Percentiles rank a stretch among this genome's conserved stretches.
Evolutionary conservation across 2,329 filamentous ascomycete species (phyloP).

Genomic region (Apiospora saccharicola): DNA sequence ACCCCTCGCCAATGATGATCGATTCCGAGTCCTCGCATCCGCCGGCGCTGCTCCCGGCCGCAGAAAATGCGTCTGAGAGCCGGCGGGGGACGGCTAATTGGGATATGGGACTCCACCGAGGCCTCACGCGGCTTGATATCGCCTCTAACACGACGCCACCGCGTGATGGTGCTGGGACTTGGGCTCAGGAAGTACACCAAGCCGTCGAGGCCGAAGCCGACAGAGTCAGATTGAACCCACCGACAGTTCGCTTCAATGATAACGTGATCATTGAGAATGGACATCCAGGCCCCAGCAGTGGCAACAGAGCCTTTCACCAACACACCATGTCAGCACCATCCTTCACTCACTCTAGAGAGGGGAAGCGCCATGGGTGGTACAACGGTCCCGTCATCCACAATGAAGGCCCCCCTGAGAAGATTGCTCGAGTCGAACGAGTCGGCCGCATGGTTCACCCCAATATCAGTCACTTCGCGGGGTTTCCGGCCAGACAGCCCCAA

Average conservation of each 20-base stretch:
- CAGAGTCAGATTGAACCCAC: conserved; percentile 53
- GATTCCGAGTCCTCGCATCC: conserved; percentile 60
- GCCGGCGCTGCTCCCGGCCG: conserved; percentile 41
- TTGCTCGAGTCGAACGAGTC: conserved; percentile 61
- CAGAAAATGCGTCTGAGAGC: conserved; percentile 50
- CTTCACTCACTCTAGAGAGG: conserved; percentile 62
- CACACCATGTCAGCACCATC: conserved; percentile 68
- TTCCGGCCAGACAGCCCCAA: conserved; percentile 50
- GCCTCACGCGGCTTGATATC: conserved; percentile 72
- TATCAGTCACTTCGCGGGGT: conserved; percentile 58
- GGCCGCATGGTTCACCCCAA: conserved; percentile 67
- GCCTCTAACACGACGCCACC: conserved; percentile 55
- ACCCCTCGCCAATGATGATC: conserved; percentile 79
- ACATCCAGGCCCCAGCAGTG: conserved; percentile 28
- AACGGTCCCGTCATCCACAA: conserved; percentile 57
- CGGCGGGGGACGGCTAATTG: conserved; percentile 63
- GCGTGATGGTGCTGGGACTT: conserved; percentile 59
- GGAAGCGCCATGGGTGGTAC: conserved; percentile 77
- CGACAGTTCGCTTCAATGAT: conserved; percentile 64
- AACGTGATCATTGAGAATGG: conserved; percentile 42
- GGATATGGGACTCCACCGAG: conserved; percentile 72
- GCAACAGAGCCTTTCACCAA: conserved; percentile 53
- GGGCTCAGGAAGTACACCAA: conserved; percentile 64
- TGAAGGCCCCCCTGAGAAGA: conserved; percentile 48
- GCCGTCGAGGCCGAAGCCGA: conserved; percentile 64